Conservation (phyloP, 441 rosid genomes). For the Jatropha multifida region DNA sequence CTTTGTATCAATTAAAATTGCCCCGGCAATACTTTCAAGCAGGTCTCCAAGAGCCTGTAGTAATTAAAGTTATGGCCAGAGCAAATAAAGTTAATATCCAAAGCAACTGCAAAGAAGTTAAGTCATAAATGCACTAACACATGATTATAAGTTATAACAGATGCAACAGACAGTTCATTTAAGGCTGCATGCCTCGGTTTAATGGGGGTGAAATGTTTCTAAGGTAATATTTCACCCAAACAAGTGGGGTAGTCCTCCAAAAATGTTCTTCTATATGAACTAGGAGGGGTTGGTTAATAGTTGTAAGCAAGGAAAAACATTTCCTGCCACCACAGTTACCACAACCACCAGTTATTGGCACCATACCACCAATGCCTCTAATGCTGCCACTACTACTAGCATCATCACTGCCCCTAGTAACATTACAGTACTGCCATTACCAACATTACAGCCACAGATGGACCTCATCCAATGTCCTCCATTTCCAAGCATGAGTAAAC, state of each 20-base stretch:
- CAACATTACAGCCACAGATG: not conserved
- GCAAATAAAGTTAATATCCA: not conserved
- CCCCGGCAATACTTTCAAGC: conserved; percentile 93
- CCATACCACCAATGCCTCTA: not conserved
- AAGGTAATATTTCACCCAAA: not conserved
- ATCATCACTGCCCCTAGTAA: not conserved
- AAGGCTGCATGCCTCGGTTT: not conserved
- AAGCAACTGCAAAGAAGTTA: not conserved
- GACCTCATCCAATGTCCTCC: not conserved
- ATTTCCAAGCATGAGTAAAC: not conserved
- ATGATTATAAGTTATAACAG: not conserved
- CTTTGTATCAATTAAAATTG: conserved; percentile 67
- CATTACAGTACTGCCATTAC: not conserved
- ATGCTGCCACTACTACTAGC: not conserved
- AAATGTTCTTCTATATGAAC: not conserved
- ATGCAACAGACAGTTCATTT: not conserved
- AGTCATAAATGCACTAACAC: not conserved
- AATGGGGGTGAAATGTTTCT: not conserved
- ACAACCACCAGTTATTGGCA: not conserved
- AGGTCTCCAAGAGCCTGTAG: conserved; percentile 88
- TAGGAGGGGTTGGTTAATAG: not conserved
- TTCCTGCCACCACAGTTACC: not conserved
- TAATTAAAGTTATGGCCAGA: conserved; percentile 23
- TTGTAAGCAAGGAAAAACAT: not conserved
- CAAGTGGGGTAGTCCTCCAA: not conserved